Evolutionary conservation across 2,329 filamentous ascomycete species (phyloP), one percentile per base, ranked within the genome.

Genomic region (Phymatotrichopsis omnivora): DNA sequence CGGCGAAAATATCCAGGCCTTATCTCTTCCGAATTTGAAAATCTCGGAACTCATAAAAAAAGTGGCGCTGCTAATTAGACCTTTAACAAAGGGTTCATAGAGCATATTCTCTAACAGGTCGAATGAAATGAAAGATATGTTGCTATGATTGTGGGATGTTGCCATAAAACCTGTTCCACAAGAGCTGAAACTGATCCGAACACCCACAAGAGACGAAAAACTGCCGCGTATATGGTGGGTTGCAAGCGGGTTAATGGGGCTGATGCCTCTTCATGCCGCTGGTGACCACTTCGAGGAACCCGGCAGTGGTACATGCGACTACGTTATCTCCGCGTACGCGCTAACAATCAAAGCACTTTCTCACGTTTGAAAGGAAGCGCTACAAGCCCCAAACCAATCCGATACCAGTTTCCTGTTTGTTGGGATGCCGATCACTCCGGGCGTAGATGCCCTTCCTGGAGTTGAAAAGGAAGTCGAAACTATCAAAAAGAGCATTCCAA

Each of bases 81-180:
- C 11, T 4, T 7, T 10, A 1, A 39, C 12, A 8, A 30, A 31
- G 5, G 22, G 6, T 3, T 4, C 2, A 10, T 22, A 31, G 16
- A 47, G 38, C 17, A 43, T n/a, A n/a, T n/a, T n/a, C n/a, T n/a
- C n/a, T n/a, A n/a, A n/a, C n/a, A n/a, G n/a, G n/a, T n/a, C n/a
- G n/a, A n/a, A 47, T 30, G 6, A 7, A n/a, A 10, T 42, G 30
- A 11, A 20, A 7, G 23, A 41, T 14, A 16, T 33, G 17, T 28
- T 50, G 14, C 24, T 34, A n/a, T 50, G 47, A 43, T 23, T 50
- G 11, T 50, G 47, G 47, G 25, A 50, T 5, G 42, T 23, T 5
- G 42, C 36, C 4, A 43, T 50, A 16, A 30, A 24, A 4, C 35
- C 28, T 11, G 37, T 46, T 12, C 30, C 42, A 17, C 8, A 22